Evolutionary conservation across 2,329 filamentous ascomycete genomes (phyloP), one percentile per base, ranked within the genome.

Genomic region (Trichoderma sp.): DNA sequence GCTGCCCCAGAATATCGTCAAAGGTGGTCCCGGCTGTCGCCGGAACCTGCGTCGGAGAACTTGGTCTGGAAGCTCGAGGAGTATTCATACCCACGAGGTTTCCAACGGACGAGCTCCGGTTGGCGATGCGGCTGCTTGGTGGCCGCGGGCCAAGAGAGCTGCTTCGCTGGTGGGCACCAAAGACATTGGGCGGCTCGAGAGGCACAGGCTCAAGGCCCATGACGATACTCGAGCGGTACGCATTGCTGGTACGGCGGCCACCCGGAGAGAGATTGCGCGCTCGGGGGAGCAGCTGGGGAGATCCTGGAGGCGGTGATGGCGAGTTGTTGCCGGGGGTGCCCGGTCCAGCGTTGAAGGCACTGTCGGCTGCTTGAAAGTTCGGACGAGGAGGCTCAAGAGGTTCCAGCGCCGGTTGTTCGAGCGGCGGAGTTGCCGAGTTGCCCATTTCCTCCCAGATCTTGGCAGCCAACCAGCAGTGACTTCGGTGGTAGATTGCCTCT

Each of bases 401-500:
- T 3, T 75, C 78, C 70, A 80, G 70, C n/a, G 73, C 68, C 2
- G 73, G 72, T 24, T 80, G 76, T 17, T 71, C 69, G 0, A 70
- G 68, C 3, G 73, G 70, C 5, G 71, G 63, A 3, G 68, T 68
- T 17, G 72, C 70, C 5, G 69, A 70, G n/a, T 72, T 74, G 7
- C 74, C 70, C 3, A 73, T 68, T 7, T 75, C 75, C 63, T 82
- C 80, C 83, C 83, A 85, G 50, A 77, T 73, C 68, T 83, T 81
- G 24, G 82, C 83, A 2, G 81, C 82, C 39, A 82, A 74, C 83
- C 83, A 85, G 73, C 83, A 85, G 75, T 85, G 82, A 61, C 81
- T 83, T 59, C 85, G 82, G 69, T 84, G 82, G 71, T 86, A 86
- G 19, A 83, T 86, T 15, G 84, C 85, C 72, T 87, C 85, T 58